These are phyloP conservation scores for Pittosporum tobira DNA, from an alignment of 129 eudicot species.

Conservation along the genomic window DNA sequence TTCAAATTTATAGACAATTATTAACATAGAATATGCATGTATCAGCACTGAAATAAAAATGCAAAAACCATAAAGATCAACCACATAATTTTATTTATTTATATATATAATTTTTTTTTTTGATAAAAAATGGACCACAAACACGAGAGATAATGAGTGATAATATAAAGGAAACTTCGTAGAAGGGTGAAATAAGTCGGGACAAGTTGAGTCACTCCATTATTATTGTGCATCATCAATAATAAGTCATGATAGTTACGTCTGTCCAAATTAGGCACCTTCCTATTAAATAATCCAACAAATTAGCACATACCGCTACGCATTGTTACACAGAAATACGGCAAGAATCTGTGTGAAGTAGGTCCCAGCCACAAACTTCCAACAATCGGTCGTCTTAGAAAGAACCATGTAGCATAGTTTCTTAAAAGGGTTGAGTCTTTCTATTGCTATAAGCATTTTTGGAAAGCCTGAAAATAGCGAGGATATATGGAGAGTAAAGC, in stretches of 20 bases:
- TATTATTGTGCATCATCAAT: too few species aligned
- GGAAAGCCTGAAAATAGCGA: background rate
- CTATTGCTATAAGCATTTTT: conserved; percentile 12
- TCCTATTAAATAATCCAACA: conserved; percentile 10
- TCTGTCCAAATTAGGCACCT: conserved; percentile 16
- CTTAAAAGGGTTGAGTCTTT: background rate
- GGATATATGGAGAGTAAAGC: conserved; percentile 25
- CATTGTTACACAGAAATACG: too few species aligned
- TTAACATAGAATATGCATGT: too few species aligned
- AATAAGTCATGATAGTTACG: conserved; percentile 5
- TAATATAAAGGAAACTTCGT: conserved; percentile 23
- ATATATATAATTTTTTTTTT: too few species aligned
- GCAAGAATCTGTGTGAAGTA: background rate
- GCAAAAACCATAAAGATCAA: too few species aligned
- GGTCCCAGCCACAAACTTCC: background rate
- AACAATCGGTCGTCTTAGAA: background rate
- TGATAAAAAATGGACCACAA: too few species aligned
- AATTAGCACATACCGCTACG: background rate
- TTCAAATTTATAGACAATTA: too few species aligned
- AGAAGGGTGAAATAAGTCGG: conserved; percentile 7
- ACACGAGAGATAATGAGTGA: background rate
- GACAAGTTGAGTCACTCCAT: conserved; percentile 16
- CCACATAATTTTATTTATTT: too few species aligned
- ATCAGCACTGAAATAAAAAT: too few species aligned
- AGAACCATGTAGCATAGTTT: background rate